Base-by-base conservation (phyloP, 352 stramenopile genomes). In the Globisporangium middletonii region DNA sequence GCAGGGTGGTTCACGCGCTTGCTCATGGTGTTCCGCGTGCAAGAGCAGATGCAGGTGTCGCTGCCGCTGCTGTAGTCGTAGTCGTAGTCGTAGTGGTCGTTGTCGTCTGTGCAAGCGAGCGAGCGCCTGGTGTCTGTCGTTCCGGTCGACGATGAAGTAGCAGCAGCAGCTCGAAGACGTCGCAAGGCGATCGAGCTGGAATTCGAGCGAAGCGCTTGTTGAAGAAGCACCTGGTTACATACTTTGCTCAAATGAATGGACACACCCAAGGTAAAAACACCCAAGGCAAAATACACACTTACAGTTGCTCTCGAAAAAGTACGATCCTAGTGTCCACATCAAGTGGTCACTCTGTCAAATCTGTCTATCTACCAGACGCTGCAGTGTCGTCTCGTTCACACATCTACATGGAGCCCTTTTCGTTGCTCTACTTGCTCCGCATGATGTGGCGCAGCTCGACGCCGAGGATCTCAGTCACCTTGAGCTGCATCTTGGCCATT, bases 401-500 rank as follows among this genome's bases (percentile, higher is more conserved):
- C 28, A 11, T 33, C 48, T 15, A 15, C 28, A 13, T 26, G 12
- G 7, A 27, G n/a, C 3, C 23, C 23, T 23, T 23, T 23, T 23
- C 23, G 11, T 18, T 8, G 33, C 27, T 45, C 57, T 77, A 90
- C 67, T 90, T 89, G 63, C 73, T 75, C 42, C 79, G 77, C 82
- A 92, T 89, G 67, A 92, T 89, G 68, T 94, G 84, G 55, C 82
- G 79, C 54, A 94, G 66, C 57, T 94, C 82, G 45, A 94, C 84
- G 48, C 82, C 84, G 19, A 94, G 72, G 46, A 94, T 92, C 50
- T 90, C 81, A 33, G 80, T 92, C 38, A 89, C 84, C 57, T 85
- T 75, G 38, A 92, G 75, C 70, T 94, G 84, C 82, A 92, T 92
- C 53, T 75, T 81, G n/a, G 84, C 84, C 73, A 94, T 90, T 37